A percentile compares a stretch with the other conserved stretches of the same genome.
Evolutionary conservation across 805 yeast genomes (phyloP).

Genomic region (Starmerella cellae): DNA sequence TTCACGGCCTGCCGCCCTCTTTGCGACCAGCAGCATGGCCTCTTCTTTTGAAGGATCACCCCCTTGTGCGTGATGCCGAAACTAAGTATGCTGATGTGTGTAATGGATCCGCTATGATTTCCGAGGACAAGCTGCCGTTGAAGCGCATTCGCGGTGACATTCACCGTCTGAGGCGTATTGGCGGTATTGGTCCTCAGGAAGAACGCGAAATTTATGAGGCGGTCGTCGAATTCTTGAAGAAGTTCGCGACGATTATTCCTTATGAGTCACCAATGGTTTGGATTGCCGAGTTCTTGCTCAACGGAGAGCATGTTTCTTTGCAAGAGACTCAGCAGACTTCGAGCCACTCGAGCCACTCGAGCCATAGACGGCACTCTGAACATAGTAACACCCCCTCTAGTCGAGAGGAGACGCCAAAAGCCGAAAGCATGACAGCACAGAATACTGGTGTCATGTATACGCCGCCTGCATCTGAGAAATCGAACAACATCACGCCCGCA

Average conservation of each 20-base stretch:
- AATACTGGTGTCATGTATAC: too few species aligned
- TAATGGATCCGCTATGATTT: conserved; percentile 4
- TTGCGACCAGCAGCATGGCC: conserved; percentile 79
- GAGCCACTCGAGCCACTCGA: neutral
- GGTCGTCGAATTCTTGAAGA: conserved; percentile 39
- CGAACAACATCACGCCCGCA: neutral
- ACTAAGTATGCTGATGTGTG: conserved; percentile 45
- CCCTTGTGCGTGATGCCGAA: conserved; percentile 67
- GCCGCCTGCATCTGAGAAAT: too few species aligned
- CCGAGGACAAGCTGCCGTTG: conserved; percentile 19
- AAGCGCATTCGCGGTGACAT: conserved; percentile 27
- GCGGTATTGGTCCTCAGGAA: neutral
- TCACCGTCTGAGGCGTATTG: conserved; percentile 10
- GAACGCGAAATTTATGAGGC: conserved; percentile 3
- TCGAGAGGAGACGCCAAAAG: neutral
- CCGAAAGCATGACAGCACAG: neutral
- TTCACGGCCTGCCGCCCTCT: conserved; percentile 73
- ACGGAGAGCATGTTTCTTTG: conserved; percentile 27
- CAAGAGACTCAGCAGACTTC: neutral
- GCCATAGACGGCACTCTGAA: neutral
- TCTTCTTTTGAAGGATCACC: conserved; percentile 62
- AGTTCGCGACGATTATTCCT: conserved; percentile 67
- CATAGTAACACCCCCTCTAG: neutral
- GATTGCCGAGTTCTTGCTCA: conserved; percentile 79
- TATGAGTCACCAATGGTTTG: conserved; percentile 77